Percentiles rank a stretch among this genome's conserved stretches.
Conservation (phyloP, 495 filamentous ascomycete genomes). For the Talaromyces ruber region DNA sequence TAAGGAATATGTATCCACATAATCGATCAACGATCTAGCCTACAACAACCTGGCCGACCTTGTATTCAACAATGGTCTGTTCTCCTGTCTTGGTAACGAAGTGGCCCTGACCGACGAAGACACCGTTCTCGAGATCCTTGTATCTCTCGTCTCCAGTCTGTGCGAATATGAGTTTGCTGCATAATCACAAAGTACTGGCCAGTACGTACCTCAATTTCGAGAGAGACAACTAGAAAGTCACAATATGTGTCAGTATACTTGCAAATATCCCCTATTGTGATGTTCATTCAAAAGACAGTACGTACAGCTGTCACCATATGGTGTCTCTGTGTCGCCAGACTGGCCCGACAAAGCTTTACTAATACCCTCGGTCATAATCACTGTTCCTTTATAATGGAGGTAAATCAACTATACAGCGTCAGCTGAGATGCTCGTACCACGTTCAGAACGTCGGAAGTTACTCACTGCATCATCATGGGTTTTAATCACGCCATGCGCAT, state of each 20-base stretch:
- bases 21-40: conserved; percentile 4
- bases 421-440: neutral
- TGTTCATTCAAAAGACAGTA: conserved; percentile 4
- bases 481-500: conserved; percentile 40
- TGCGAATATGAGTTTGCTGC: neutral
- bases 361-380: conserved; percentile 25
- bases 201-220: conserved; percentile 38
- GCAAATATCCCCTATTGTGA: neutral
- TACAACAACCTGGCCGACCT: conserved; percentile 43
- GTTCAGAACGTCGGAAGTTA: neutral
- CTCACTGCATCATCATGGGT: conserved; percentile 22
- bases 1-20: neutral
- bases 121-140: conserved; percentile 40
- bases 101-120: conserved; percentile 45
- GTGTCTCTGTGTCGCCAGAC: conserved; percentile 39
- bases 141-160: conserved; percentile 40
- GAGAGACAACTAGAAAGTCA: conserved; percentile 33
- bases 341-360: conserved; percentile 29
- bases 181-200: neutral
- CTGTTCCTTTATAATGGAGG: conserved; percentile 40
- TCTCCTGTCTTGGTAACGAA: conserved; percentile 47
- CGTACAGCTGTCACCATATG: conserved; percentile 50
- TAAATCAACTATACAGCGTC: conserved; percentile 23
- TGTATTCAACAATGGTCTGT: conserved; percentile 48
- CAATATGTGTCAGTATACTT: neutral